Base-by-base conservation (phyloP, 2,329 filamentous ascomycete species). In the Xylaria sp. region DNA sequence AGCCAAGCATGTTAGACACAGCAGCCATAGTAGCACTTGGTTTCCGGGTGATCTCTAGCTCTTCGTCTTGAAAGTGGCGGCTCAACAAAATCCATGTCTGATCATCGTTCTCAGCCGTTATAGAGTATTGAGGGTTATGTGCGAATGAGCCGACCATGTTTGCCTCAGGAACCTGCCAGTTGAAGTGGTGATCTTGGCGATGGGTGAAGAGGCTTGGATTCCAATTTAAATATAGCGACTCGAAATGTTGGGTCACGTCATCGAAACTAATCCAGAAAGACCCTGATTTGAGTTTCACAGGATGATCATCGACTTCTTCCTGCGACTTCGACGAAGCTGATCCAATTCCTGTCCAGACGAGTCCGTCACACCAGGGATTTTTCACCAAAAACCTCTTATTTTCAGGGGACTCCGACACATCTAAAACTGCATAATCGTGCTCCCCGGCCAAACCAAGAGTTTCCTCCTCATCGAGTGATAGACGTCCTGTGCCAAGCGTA, bases 161-260 rank as follows among this genome's bases (percentile, higher is more conserved):
- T 51, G 81, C 78, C 37, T 78, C 79, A 23, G 86, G 82, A 44
- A 89, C 81, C 1, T 91, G 86, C 96, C 96, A 99, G 1, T 86
- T 86, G 77, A 98, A 97, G 80, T 99, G 96, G 65, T 94, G 89
- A 75, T 99, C 94, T 79, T 97, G 91, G 9, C 94, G 90, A 77
- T 92, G 83, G 1, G 84, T 84, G 81, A 99, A 99, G 0, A 97
- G 84, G 0, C 88, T 87, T 0, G 96, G 94, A 73, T 97, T 98
- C 96, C 96, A 99, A 81, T 98, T 99, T 64, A 99, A 85, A 80
- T 98, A 99, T 73, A 99, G 89, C 20, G 94, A 97, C 78, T 98
- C 94, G 72, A 98, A 99, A 77, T 97, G 91, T 76, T 97, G 94
- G 44, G 93, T 88, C 3, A 98, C 90, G 72, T 94, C 92, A 74